Evolutionary conservation across 2,329 filamentous ascomycete genomes (phyloP), one percentile per base, ranked within the genome.

Genomic region (Pseudogymnoascus pannorum): DNA sequence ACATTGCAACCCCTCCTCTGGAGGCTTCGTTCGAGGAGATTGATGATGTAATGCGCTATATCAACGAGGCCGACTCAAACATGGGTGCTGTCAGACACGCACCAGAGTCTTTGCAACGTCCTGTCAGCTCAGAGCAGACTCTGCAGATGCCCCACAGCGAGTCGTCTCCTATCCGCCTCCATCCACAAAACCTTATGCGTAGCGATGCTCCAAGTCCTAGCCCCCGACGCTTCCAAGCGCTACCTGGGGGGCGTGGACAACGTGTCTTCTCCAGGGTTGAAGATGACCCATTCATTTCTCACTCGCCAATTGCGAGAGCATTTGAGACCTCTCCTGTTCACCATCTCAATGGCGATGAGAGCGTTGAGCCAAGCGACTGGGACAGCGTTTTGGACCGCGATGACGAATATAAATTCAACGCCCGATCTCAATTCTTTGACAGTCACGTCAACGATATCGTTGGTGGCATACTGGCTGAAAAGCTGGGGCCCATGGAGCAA

Each of bases 1-100:
- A 58, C 33, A 42, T 42, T 58, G 58, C n/a, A 29, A 51, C 35
- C 14, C 40, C 58, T 4, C 58, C 29, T 40, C 31, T 29, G 9
- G 31, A 26, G 18, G 68, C 78, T 58, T 75, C 78, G 33, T 90
- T 90, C 68, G 87, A 93, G 67, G 92, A 97, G 71, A 92, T 97
- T 69, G 92, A 97, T 76, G 91, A 88, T 48, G 86, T 97, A 59
- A 96, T 97, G 91, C 85, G 87, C 66, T 88, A 94, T 63, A 82
- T 97, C 68, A 87, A 91, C 68, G 82, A 87, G 62, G 84, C 80
- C 57, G 85, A 91, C 66, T 88, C 88, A 1, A 86, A 87, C 59
- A 84, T 88, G 72, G 89, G 89, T 29, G 57, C 36, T 40, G 57
- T 58, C 14, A 24, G 57, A 16, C 11, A 83, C 91, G 26, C 63